A percentile compares a stretch with the other conserved stretches of the same genome.
Evolutionary conservation across 2,329 filamentous ascomycete species (phyloP).

Genomic region (Capronia epimyces): DNA sequence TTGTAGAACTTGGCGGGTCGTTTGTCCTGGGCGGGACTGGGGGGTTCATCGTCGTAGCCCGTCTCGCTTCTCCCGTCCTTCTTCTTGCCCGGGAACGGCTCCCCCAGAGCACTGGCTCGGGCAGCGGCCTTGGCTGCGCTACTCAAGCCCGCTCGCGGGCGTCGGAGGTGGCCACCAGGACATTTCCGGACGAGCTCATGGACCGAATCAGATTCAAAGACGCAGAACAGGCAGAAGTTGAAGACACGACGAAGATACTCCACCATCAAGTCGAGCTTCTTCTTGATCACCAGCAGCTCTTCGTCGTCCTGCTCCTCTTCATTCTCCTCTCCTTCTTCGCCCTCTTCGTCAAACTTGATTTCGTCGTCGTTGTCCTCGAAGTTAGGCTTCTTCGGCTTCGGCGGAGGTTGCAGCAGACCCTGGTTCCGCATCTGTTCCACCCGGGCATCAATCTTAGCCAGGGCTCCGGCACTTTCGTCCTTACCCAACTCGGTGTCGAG

Average conservation of each 20-base stretch:
- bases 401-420: slow-evolving; percentile 66
- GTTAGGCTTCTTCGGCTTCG: slow-evolving; percentile 49
- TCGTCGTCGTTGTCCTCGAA: slow-evolving; percentile 43
- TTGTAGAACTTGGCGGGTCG: slow-evolving; percentile 69
- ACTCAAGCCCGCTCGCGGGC: slow-evolving; percentile 79
- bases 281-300: slow-evolving; percentile 85
- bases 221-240: slow-evolving; percentile 99
- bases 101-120: slow-evolving; percentile 72
- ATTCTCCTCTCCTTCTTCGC: slow-evolving; percentile 73
- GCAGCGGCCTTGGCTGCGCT: slow-evolving; percentile 79
- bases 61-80: slow-evolving; percentile 59
- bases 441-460: slow-evolving; percentile 74
- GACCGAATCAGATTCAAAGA: slow-evolving; percentile 95
- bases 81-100: slow-evolving; percentile 79
- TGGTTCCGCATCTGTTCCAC: slow-evolving; percentile 74
- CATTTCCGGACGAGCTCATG: slow-evolving; percentile 95
- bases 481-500: slow-evolving; percentile 74
- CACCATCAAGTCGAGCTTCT: slow-evolving; percentile 89
- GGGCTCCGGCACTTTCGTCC: slow-evolving; percentile 64
- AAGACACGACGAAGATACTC: slow-evolving; percentile 95
- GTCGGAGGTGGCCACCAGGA: slow-evolving; percentile 90
- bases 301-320: slow-evolving; percentile 85
- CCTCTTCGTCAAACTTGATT: slow-evolving; percentile 56
- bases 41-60: slow-evolving; percentile 57
- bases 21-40: slow-evolving; percentile 58